Percentiles rank a stretch among this genome's conserved stretches.
These are phyloP conservation scores for Orbilia quercus DNA, from an alignment of 2,329 filamentous ascomycete species.

Conservation along the genomic window DNA sequence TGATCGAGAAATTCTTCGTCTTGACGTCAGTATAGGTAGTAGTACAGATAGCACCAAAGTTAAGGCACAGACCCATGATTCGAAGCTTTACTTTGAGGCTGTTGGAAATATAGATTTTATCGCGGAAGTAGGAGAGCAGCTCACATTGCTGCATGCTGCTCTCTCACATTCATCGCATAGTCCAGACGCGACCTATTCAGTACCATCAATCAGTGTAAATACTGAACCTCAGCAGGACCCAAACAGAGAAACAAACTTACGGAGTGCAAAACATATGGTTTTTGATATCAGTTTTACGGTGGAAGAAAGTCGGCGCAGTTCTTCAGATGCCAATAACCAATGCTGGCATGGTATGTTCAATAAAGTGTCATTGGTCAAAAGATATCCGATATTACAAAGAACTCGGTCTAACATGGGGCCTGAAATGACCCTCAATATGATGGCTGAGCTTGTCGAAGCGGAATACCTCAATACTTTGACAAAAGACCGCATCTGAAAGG, in stretches of 20 bases:
- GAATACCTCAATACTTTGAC: conserved; percentile 20
- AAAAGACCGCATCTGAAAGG: conserved; percentile 57
- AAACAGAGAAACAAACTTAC: no score
- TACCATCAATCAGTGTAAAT: no score
- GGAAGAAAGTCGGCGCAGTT: not conserved
- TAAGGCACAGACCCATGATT: not conserved
- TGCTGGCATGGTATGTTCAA: conserved; percentile 51
- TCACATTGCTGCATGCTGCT: conserved; percentile 62
- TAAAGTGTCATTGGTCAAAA: conserved; percentile 38
- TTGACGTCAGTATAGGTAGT: not conserved
- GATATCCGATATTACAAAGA: conserved; percentile 47
- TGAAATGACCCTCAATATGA: conserved; percentile 58
- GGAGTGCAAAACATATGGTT: no score
- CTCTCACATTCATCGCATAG: conserved; percentile 59
- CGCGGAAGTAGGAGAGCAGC: conserved; percentile 62
- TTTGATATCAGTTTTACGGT: not conserved
- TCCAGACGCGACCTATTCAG: conserved; percentile 37
- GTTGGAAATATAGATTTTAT: conserved; percentile 53
- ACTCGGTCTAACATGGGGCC: conserved; percentile 32
- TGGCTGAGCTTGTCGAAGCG: conserved; percentile 55
- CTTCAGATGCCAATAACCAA: not conserved
- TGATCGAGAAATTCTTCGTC: not conserved
- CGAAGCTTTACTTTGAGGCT: conserved; percentile 18
- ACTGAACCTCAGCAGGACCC: no score
- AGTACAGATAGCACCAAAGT: not conserved